Evolutionary conservation across 768 basidiomycete species (phyloP).

Genomic region (Naganishia vishniacii): DNA sequence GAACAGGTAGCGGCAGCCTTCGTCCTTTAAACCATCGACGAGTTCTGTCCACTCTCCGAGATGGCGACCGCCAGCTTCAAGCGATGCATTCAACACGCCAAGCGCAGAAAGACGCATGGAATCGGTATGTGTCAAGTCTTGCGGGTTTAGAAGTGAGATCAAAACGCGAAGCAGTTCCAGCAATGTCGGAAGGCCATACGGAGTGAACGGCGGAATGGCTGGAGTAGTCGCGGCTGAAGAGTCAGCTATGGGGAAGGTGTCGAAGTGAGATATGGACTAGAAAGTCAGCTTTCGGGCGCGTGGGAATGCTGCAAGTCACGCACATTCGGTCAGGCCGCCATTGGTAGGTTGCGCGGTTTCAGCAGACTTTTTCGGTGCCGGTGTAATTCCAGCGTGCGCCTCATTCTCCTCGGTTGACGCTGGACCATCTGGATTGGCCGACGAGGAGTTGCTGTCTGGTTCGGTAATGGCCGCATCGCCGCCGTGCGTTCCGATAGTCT

Average conservation of each 20-base stretch:
- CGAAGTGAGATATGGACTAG: neutral
- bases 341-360: neutral
- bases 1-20: constrained; percentile 93
- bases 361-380: neutral
- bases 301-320: neutral
- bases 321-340: constrained; percentile 1
- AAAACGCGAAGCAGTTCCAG: constrained; percentile 88
- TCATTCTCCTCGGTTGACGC: neutral
- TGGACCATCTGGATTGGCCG: too few species aligned
- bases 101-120: constrained; percentile 86
- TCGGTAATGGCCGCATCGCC: constrained; percentile 6
- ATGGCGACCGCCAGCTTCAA: constrained; percentile 73
- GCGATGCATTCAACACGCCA: constrained; percentile 75
- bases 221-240: neutral
- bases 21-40: constrained; percentile 69
- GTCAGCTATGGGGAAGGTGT: neutral
- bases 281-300: neutral
- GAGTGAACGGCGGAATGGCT: constrained; percentile 32
- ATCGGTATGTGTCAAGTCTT: constrained; percentile 90
- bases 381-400: neutral
- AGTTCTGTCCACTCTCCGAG: constrained; percentile 75
- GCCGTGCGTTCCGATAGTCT: constrained; percentile 16
- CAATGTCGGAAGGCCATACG: constrained; percentile 86
- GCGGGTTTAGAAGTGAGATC: constrained; percentile 89
- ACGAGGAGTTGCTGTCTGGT: neutral